Evolutionary conservation across 2,329 filamentous ascomycete genomes (phyloP).

Genomic region (Phoma sp.): DNA sequence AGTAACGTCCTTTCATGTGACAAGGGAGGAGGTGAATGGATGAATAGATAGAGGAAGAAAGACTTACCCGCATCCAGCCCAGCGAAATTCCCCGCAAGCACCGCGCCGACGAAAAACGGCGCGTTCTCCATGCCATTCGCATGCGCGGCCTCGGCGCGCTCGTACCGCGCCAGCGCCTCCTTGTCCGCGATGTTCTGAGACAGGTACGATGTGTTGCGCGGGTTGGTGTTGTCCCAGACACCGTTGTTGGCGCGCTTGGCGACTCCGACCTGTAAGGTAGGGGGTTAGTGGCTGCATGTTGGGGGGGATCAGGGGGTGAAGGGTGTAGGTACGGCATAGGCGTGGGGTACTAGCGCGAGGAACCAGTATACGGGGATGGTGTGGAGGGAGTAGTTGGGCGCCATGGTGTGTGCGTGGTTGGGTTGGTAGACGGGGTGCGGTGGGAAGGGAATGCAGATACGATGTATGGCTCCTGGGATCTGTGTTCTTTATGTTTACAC

Average conservation of each 20-base stretch:
- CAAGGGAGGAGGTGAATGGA: too few species aligned
- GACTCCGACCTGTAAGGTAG: not conserved
- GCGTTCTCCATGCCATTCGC: conserved; percentile 55
- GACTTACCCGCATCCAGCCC: conserved; percentile 26
- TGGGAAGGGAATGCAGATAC: too few species aligned
- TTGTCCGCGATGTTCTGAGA: conserved; percentile 31
- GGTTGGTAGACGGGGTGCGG: not conserved
- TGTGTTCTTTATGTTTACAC: too few species aligned
- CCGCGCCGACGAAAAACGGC: conserved; percentile 52
- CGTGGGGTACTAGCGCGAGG: conserved; percentile 28
- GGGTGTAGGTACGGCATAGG: conserved; percentile 19
- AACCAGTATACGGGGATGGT: conserved; percentile 34
- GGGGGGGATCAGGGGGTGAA: not conserved
- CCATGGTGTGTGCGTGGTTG: conserved; percentile 16
- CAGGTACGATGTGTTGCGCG: conserved; percentile 40
- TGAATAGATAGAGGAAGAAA: not conserved
- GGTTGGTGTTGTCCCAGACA: conserved; percentile 51
- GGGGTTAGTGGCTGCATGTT: not conserved
- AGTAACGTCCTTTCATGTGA: too few species aligned
- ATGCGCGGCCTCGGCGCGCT: conserved; percentile 54
- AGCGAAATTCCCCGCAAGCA: conserved; percentile 52
- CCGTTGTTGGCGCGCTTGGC: conserved; percentile 29
- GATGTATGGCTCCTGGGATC: too few species aligned
- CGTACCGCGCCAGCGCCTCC: conserved; percentile 46
- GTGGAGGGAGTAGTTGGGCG: conserved; percentile 34